Percentiles rank a stretch among this genome's conserved stretches.
phyloP scores from a whole-genome alignment of 495 filamentous ascomycete genomes.

The Staphylotrichum longicolle region DNA sequence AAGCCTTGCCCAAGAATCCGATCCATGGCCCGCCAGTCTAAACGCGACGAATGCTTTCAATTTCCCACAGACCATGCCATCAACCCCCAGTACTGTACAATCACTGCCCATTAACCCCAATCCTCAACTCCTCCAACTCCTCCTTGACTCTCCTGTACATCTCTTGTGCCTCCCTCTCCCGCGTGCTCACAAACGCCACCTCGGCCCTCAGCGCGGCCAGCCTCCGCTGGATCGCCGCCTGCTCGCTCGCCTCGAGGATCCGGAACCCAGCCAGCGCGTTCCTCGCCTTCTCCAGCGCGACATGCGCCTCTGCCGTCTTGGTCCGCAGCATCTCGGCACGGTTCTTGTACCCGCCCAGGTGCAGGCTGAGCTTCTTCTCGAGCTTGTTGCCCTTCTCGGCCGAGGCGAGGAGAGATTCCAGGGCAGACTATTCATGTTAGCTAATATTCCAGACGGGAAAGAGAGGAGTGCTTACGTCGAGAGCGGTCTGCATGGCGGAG shows the following conservation, averaged over 20 bases:
- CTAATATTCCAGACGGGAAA: background rate
- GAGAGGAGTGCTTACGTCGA: slow-evolving; percentile 54
- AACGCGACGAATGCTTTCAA: too few relatives aligned
- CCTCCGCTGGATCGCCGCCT: slow-evolving; percentile 66
- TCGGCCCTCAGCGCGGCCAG: slow-evolving; percentile 77
- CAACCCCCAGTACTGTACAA: too few relatives aligned
- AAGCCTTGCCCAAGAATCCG: too few relatives aligned
- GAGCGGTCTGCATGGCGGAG: slow-evolving; percentile 59
- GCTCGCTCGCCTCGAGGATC: slow-evolving; percentile 73
- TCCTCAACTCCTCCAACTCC: slow-evolving; percentile 65
- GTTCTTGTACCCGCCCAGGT: slow-evolving; percentile 87
- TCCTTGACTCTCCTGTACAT: slow-evolving; percentile 70
- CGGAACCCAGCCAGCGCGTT: slow-evolving; percentile 72
- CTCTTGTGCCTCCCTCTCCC: slow-evolving; percentile 90
- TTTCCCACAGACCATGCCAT: too few relatives aligned
- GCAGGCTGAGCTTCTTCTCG: slow-evolving; percentile 88
- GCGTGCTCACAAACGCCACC: slow-evolving; percentile 73
- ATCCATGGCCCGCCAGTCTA: too few relatives aligned
- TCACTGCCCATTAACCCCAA: slow-evolving; percentile 24
- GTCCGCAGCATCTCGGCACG: slow-evolving; percentile 75
- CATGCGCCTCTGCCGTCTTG: slow-evolving; percentile 77
- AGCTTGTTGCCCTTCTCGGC: slow-evolving; percentile 80
- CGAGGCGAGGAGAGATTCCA: slow-evolving; percentile 64
- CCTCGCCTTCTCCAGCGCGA: slow-evolving; percentile 70
- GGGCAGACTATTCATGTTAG: slow-evolving; percentile 55